Percentiles rank a stretch among this genome's conserved stretches.
These are phyloP conservation scores for Aphanomyces cochlioides DNA, from an alignment of 352 stramenopile genomes.

Conservation along the genomic window DNA sequence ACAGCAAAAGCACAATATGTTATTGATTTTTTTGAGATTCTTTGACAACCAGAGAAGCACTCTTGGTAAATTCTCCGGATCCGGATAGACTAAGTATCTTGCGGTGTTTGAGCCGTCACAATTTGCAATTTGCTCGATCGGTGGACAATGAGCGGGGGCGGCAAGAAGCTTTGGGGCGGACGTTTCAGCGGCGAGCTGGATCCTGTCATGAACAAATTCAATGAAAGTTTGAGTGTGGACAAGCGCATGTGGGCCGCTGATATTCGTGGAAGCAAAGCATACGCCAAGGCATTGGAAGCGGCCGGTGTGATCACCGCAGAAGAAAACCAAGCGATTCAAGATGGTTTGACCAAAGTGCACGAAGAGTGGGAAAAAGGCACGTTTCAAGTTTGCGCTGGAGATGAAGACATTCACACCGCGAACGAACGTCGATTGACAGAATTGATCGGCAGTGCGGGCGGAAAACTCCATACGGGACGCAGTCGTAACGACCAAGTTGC, in stretches of 20 bases:
- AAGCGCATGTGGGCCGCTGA: constrained; percentile 97
- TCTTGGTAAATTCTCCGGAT: constrained; percentile 1
- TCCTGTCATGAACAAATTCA: constrained; percentile 98
- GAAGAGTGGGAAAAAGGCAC: constrained; percentile 80
- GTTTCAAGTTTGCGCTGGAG: constrained; percentile 89
- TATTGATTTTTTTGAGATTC: too few species aligned
- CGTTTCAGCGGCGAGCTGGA: constrained; percentile 95
- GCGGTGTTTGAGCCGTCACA: neutral
- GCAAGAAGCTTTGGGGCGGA: constrained; percentile 82
- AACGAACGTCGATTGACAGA: constrained; percentile 98
- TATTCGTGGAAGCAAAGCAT: constrained; percentile 94
- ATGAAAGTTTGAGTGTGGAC: constrained; percentile 97
- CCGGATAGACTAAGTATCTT: constrained; percentile 20
- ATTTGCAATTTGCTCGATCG: too few species aligned
- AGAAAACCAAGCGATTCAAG: constrained; percentile 82
- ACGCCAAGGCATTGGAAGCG: constrained; percentile 86
- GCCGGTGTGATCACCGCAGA: constrained; percentile 91
- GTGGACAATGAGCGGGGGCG: neutral
- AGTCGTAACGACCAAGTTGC: constrained; percentile 98
- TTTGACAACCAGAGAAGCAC: neutral
- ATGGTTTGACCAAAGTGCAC: constrained; percentile 82
- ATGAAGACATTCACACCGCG: constrained; percentile 99
- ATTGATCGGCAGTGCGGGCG: constrained; percentile 93
- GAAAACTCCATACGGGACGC: constrained; percentile 96
- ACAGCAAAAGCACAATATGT: too few species aligned